These are phyloP conservation scores for Lycium barbarum DNA, from an alignment of 257 asterid species.

Conservation along the genomic window DNA sequence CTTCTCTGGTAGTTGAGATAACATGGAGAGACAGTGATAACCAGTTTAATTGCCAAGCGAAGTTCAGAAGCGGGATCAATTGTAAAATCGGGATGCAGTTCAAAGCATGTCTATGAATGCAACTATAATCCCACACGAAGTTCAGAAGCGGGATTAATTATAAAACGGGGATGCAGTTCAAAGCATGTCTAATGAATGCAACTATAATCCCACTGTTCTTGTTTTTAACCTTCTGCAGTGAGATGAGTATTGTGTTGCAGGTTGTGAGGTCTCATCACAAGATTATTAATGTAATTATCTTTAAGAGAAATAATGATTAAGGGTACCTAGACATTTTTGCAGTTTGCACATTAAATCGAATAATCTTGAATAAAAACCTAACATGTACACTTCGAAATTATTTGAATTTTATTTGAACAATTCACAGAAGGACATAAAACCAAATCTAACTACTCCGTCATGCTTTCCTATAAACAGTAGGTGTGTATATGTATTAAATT, in stretches of 20 bases:
- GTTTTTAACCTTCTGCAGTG: background rate
- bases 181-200: background rate
- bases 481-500: background rate
- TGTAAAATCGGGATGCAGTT: background rate
- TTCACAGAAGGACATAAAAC: background rate
- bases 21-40: background rate
- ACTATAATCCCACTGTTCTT: slow-evolving; percentile 10
- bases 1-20: slow-evolving; percentile 6
- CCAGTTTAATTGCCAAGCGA: background rate
- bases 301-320: slow-evolving; percentile 8
- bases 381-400: background rate
- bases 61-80: slow-evolving; percentile 20
- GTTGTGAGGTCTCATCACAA: background rate
- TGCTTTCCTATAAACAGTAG: slow-evolving; percentile 7
- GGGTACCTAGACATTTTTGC: background rate
- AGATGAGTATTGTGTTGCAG: slow-evolving; percentile 7
- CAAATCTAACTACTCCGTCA: background rate
- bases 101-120: background rate
- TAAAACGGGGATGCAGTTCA: background rate
- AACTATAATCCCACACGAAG: background rate
- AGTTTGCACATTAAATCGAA: slow-evolving; percentile 6
- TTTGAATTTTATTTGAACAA: background rate
- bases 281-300: slow-evolving; percentile 3
- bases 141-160: slow-evolving; percentile 1
- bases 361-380: slow-evolving; percentile 1